Evolutionary conservation across 352 stramenopile species (phyloP).

Genomic region (Globisporangium canariense): DNA sequence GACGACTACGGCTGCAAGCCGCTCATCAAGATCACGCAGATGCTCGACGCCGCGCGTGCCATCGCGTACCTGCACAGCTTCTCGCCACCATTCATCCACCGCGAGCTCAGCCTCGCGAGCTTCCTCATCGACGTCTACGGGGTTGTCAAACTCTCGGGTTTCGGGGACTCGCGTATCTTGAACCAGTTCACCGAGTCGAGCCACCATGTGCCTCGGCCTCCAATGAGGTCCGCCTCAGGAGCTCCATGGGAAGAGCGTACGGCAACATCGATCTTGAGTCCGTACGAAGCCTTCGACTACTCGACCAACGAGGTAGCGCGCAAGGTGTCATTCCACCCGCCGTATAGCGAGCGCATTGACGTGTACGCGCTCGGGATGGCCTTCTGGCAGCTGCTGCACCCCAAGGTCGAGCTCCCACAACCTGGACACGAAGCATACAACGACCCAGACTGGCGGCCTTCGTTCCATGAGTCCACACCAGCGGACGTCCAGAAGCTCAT

Average conservation of each 20-base stretch:
- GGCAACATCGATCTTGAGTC: slow-evolving; percentile 13
- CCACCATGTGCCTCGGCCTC: not conserved
- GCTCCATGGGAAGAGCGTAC: slow-evolving; percentile 17
- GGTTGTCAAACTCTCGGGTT: slow-evolving; percentile 65
- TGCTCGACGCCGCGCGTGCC: slow-evolving; percentile 58
- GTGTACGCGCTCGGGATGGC: slow-evolving; percentile 75
- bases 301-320: slow-evolving; percentile 61
- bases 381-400: slow-evolving; percentile 70
- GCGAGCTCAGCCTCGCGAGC: slow-evolving; percentile 70
- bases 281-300: slow-evolving; percentile 52
- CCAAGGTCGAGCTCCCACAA: slow-evolving; percentile 41
- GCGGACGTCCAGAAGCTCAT: slow-evolving; percentile 38
- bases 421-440: slow-evolving; percentile 42
- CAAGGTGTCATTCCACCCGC: slow-evolving; percentile 32
- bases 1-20: slow-evolving; percentile 45
- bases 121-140: slow-evolving; percentile 62
- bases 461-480: slow-evolving; percentile 27
- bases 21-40: slow-evolving; percentile 53
- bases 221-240: not conserved
- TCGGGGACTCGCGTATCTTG: slow-evolving; percentile 57
- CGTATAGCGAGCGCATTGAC: slow-evolving; percentile 65
- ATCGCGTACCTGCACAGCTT: slow-evolving; percentile 77
- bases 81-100: slow-evolving; percentile 65
- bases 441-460: slow-evolving; percentile 43
- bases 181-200: slow-evolving; percentile 15